Conservation (phyloP, 208 protist genomes). For the Pavlovales sp. region DNA sequence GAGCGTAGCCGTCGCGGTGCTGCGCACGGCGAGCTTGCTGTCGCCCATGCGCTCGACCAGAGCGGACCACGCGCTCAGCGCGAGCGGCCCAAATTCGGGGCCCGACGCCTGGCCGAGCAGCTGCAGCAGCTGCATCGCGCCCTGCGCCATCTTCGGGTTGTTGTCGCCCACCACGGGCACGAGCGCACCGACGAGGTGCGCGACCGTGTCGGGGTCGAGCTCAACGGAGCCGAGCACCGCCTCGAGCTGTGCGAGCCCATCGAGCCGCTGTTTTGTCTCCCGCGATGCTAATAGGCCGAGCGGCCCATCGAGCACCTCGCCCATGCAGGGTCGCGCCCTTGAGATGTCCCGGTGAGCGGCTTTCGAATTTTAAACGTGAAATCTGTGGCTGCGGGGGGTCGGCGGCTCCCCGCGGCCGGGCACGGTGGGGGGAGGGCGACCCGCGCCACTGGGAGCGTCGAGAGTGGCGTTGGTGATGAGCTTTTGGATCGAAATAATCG, state of each 20-base stretch:
- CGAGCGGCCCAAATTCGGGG: neutral
- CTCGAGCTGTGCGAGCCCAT: neutral
- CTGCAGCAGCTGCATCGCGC: neutral
- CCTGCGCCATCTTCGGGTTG: conserved; percentile 30
- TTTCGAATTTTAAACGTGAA: too few species aligned
- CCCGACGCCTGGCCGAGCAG: neutral
- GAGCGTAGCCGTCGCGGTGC: neutral
- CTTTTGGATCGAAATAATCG: too few species aligned
- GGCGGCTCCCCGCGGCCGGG: too few species aligned
- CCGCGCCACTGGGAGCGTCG: too few species aligned
- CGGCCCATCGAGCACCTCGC: too few species aligned
- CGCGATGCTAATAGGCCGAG: neutral
- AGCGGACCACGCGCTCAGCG: neutral
- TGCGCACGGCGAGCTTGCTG: neutral
- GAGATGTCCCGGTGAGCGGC: too few species aligned
- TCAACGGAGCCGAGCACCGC: neutral
- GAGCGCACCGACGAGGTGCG: neutral
- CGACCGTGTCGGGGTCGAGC: neutral
- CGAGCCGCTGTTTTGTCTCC: neutral
- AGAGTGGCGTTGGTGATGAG: too few species aligned
- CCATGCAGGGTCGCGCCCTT: too few species aligned
- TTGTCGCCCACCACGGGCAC: neutral
- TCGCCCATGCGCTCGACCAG: conserved; percentile 25
- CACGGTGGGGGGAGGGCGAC: too few species aligned
- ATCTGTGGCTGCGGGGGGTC: too few species aligned